Evolutionary conservation across 2,329 filamentous ascomycete species (phyloP).

Genomic region (Trichoderma guizhouense): DNA sequence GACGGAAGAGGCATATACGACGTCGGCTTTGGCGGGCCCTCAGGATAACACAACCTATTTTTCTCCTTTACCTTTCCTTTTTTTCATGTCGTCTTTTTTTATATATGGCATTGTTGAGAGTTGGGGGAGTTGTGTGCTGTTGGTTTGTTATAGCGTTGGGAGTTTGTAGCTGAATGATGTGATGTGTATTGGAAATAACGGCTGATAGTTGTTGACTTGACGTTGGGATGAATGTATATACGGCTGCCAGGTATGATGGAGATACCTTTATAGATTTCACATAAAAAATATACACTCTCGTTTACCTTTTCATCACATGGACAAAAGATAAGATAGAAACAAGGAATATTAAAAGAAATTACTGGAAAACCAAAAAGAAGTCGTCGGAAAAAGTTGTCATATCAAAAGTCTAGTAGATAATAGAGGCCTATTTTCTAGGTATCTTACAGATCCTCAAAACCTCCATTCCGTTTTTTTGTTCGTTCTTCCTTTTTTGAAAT

Average conservation of each 20-base stretch:
- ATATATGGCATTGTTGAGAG: not conserved
- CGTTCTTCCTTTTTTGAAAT: constrained; percentile 6
- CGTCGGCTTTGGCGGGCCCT: constrained; percentile 27
- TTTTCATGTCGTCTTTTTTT: not conserved
- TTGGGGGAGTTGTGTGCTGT: not conserved
- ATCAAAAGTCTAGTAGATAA: constrained; percentile 17
- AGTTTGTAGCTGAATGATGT: not conserved
- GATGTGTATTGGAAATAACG: not conserved
- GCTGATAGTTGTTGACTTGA: not conserved
- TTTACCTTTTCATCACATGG: no score
- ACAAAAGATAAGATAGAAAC: not conserved
- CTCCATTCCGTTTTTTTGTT: constrained; percentile 17
- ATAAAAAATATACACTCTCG: not conserved
- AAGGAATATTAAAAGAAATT: not conserved
- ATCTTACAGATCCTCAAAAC: constrained; percentile 36
- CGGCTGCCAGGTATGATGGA: not conserved
- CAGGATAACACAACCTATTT: constrained; percentile 11
- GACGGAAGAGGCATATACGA: constrained; percentile 29
- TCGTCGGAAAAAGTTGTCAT: not conserved
- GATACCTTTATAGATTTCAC: constrained; percentile 13
- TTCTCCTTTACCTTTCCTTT: not conserved
- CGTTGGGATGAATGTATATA: not conserved
- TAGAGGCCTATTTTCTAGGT: constrained; percentile 30
- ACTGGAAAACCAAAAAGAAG: not conserved
- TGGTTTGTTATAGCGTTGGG: not conserved